A percentile compares a stretch with the other conserved stretches of the same genome.
phyloP scores from a whole-genome alignment of 2,329 filamentous ascomycete species.

The Aureobasidium sp. region DNA sequence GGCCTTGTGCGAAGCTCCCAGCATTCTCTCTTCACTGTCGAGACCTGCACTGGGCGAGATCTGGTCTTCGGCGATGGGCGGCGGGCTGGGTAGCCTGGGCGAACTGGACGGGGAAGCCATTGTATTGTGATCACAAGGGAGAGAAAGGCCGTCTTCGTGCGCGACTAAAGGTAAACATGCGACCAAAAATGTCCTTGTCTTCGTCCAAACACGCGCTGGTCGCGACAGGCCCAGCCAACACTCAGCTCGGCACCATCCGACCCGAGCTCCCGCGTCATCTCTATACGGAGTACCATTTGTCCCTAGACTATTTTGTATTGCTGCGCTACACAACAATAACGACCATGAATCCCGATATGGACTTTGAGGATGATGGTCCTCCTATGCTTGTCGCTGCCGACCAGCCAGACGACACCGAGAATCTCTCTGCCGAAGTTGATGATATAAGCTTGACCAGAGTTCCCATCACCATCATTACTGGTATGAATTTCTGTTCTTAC shows the following conservation, averaged over 20 bases:
- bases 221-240: neutral
- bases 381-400: slow-evolving; percentile 58
- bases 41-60: slow-evolving; percentile 63
- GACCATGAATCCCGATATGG: slow-evolving; percentile 40
- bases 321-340: neutral
- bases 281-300: slow-evolving; percentile 1
- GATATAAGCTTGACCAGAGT: slow-evolving; percentile 56
- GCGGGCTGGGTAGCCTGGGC: slow-evolving; percentile 87
- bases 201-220: neutral
- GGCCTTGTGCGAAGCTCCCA: slow-evolving; percentile 49
- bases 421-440: slow-evolving; percentile 35
- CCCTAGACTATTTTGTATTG: neutral
- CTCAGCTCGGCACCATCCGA: slow-evolving; percentile 2
- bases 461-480: slow-evolving; percentile 79
- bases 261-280: slow-evolving; percentile 2
- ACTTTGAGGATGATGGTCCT: slow-evolving; percentile 54
- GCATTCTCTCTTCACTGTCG: slow-evolving; percentile 52
- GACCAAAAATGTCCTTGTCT: neutral
- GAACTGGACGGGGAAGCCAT: slow-evolving; percentile 59
- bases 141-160: neutral
- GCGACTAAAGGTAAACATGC: neutral
- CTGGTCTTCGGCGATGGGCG: slow-evolving; percentile 91
- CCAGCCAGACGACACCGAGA: slow-evolving; percentile 21
- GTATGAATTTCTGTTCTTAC: slow-evolving; percentile 34
- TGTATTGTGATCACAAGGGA: neutral